Percentiles rank a stretch among this genome's conserved stretches.
Conservation (phyloP, 805 yeast species). For the Pichia sporocuriosa region DNA sequence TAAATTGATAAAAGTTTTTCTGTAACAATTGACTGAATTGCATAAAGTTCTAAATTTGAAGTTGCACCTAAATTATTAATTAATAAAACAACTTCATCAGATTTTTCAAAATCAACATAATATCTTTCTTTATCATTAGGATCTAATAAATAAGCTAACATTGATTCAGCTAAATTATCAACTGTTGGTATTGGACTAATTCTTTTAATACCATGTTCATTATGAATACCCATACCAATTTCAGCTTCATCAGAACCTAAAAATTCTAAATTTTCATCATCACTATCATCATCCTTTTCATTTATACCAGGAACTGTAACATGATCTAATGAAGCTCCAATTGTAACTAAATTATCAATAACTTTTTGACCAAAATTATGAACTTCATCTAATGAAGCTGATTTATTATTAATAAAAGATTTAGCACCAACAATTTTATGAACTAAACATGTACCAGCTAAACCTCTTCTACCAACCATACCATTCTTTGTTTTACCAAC, state of each 20-base stretch:
- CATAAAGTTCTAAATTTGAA: constrained; percentile 69
- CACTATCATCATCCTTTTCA: constrained; percentile 19
- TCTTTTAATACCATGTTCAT: constrained; percentile 79
- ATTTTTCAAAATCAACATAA: constrained; percentile 58
- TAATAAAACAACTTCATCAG: constrained; percentile 60
- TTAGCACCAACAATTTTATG: constrained; percentile 80
- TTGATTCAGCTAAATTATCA: constrained; percentile 47
- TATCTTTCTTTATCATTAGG: constrained; percentile 67
- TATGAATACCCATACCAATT: constrained; percentile 93
- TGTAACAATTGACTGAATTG: constrained; percentile 57
- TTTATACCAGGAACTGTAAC: constrained; percentile 54
- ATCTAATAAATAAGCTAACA: constrained; percentile 58
- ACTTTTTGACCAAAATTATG: constrained; percentile 53
- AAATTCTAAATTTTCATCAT: constrained; percentile 33
- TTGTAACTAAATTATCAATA: constrained; percentile 65
- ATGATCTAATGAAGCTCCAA: constrained; percentile 86
- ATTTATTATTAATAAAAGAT: constrained; percentile 26
- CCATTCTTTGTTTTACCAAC: constrained; percentile 88
- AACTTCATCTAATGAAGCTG: constrained; percentile 44
- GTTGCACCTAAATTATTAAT: constrained; percentile 89
- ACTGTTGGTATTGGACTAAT: constrained; percentile 64
- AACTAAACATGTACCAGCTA: constrained; percentile 84
- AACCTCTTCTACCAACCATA: constrained; percentile 88
- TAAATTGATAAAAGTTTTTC: constrained; percentile 46
- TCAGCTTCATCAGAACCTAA: constrained; percentile 65